These are phyloP conservation scores for Suillus clintonianus DNA, from an alignment of 768 basidiomycete species.

Conservation along the genomic window DNA sequence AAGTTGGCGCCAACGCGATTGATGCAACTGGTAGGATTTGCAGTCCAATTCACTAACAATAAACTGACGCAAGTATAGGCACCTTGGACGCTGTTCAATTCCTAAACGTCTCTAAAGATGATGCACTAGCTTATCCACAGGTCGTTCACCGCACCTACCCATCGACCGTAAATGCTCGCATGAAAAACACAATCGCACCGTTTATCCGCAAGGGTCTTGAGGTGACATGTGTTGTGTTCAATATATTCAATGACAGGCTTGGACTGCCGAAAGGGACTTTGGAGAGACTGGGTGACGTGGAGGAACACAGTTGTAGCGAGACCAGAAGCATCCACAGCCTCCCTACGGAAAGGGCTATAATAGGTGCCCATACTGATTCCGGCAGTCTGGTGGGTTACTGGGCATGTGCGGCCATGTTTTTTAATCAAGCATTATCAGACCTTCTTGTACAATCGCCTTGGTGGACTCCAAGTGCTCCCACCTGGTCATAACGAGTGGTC, in stretches of 20 bases:
- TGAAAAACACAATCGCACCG: slow-evolving; percentile 48
- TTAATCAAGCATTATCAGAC: slow-evolving; percentile 36
- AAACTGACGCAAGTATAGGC: neutral
- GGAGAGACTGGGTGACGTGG: slow-evolving; percentile 39
- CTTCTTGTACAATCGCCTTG: slow-evolving; percentile 69
- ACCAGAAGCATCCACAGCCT: slow-evolving; percentile 55
- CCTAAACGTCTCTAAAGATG: slow-evolving; percentile 70
- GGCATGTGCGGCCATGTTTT: no score
- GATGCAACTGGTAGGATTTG: slow-evolving; percentile 50
- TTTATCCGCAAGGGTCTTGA: slow-evolving; percentile 60
- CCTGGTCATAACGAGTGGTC: slow-evolving; percentile 65
- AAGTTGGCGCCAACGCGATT: slow-evolving; percentile 59
- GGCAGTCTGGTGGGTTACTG: slow-evolving; percentile 54
- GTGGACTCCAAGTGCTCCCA: slow-evolving; percentile 68
- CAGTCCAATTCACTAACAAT: neutral
- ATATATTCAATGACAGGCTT: no score
- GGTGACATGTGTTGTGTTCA: slow-evolving; percentile 52
- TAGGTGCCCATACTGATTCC: slow-evolving; percentile 71
- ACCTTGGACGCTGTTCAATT: slow-evolving; percentile 56
- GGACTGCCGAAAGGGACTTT: slow-evolving; percentile 54
- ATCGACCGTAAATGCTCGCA: slow-evolving; percentile 47
- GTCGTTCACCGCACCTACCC: slow-evolving; percentile 61
- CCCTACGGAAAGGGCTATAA: slow-evolving; percentile 42
- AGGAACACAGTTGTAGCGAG: slow-evolving; percentile 58
- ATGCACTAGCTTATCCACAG: slow-evolving; percentile 59